Percentiles rank a stretch among this genome's conserved stretches.
Conservation (phyloP, 2,329 filamentous ascomycete genomes). For the Colletotrichum australisinense region DNA sequence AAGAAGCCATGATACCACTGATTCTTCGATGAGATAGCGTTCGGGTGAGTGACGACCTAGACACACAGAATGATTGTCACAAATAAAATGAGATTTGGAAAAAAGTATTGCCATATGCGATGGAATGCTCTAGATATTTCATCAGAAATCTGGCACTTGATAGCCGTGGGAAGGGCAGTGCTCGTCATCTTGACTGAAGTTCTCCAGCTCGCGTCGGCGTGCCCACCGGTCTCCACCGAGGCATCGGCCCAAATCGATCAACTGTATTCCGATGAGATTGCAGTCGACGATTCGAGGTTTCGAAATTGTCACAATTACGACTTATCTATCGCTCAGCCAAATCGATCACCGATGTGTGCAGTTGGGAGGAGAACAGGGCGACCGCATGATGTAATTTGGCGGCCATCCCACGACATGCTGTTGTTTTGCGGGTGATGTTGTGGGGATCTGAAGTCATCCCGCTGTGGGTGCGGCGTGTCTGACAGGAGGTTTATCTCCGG, state of each 20-base stretch:
- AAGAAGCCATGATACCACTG: conserved; percentile 42
- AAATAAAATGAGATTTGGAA: too few species aligned
- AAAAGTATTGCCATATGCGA: too few species aligned
- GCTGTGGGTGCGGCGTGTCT: conserved; percentile 18
- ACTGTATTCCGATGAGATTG: neutral
- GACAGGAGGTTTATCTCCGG: conserved; percentile 17
- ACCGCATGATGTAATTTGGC: conserved; percentile 26
- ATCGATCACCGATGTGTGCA: neutral
- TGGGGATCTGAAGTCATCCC: conserved; percentile 35
- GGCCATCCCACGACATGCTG: conserved; percentile 1
- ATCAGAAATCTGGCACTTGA: too few species aligned
- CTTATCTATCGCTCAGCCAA: neutral
- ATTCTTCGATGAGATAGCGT: conserved; percentile 47
- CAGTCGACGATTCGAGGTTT: neutral
- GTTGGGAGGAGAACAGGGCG: neutral
- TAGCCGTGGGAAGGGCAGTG: too few species aligned
- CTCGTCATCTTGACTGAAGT: neutral
- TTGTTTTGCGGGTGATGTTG: conserved; percentile 8
- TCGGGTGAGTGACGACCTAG: conserved; percentile 53
- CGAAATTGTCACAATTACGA: neutral
- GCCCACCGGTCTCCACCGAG: neutral
- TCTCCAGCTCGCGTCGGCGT: neutral
- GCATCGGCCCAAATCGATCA: conserved; percentile 16
- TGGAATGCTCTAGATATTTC: too few species aligned
- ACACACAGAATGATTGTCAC: conserved; percentile 50